A percentile compares a stretch with the other conserved stretches of the same genome.
These are phyloP conservation scores for Bisporella sp. DNA, from an alignment of 2,329 filamentous ascomycete species.

Conservation along the genomic window DNA sequence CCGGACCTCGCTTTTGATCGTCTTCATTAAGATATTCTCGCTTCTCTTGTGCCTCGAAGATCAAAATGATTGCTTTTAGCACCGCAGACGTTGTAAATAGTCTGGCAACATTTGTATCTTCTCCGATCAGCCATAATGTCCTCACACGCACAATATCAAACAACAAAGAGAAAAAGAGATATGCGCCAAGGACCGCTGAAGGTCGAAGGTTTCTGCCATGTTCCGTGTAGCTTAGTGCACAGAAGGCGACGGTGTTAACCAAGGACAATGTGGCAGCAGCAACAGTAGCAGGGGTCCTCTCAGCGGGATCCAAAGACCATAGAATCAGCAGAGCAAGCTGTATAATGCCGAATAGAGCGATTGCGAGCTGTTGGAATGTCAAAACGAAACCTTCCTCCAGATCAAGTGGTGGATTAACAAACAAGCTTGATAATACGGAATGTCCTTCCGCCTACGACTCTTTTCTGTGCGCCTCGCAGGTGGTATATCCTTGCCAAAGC, in stretches of 20 bases:
- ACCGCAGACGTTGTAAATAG: slow-evolving; percentile 29
- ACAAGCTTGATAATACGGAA: slow-evolving; percentile 15
- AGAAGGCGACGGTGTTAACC: slow-evolving; percentile 12
- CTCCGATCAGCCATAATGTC: slow-evolving; percentile 20
- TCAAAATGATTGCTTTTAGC: slow-evolving; percentile 27
- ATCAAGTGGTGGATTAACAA: neutral
- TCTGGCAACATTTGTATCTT: slow-evolving; percentile 23
- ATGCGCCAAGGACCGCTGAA: slow-evolving; percentile 16
- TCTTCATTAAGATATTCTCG: slow-evolving; percentile 22
- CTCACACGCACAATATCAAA: slow-evolving; percentile 17
- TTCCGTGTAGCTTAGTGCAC: slow-evolving; percentile 15
- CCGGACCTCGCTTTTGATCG: slow-evolving; percentile 26
- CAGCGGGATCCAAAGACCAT: slow-evolving; percentile 1
- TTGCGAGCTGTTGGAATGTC: slow-evolving; percentile 21
- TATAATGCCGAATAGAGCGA: slow-evolving; percentile 12
- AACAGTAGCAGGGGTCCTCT: slow-evolving; percentile 12
- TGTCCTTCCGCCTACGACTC: slow-evolving; percentile 11
- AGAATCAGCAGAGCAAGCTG: slow-evolving; percentile 12
- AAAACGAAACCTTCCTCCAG: neutral
- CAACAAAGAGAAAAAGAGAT: slow-evolving; percentile 16
- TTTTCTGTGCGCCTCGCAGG: slow-evolving; percentile 9
- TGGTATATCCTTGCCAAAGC: slow-evolving; percentile 9
- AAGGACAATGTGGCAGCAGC: slow-evolving; percentile 11
- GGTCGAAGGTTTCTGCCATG: slow-evolving; percentile 17
- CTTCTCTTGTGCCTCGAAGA: slow-evolving; percentile 34